Base-by-base conservation (phyloP, 257 asterid genomes). In the Jaltomata sinuosa region DNA sequence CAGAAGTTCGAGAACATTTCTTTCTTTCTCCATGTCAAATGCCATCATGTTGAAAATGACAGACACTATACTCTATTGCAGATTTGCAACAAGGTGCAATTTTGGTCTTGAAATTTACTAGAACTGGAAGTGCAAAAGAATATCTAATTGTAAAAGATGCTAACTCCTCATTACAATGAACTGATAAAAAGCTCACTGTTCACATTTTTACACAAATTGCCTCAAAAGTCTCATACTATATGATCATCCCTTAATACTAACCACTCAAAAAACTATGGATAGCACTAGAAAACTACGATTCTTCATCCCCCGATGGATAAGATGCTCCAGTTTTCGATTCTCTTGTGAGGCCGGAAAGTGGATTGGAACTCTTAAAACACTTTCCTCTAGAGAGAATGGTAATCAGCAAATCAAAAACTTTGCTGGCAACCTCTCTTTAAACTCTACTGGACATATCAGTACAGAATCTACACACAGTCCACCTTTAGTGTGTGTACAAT, bases 391-490 rank as follows among this genome's bases (percentile, higher is more conserved):
- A 12, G 27, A 27, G 21, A 67, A 4, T 4, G 52, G 79, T 21
- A 69, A 45, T 76, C 42, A 76, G 81, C 81, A 76, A 81, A 81
- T 81, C 76, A 55, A 81, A 81, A 81, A 81, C 52, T 29, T 15
- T 81, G 92, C 92, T 88, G 91, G 91, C 31, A 94, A 89, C 93
- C 95, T 89, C 91, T 90, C 96, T 80, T 74, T 80, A 40, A 87
- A 82, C 67, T 88, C 97, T 3, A 90, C 77, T 45, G 98, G 99
- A 87, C 82, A 91, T 85, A 95, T 88, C n/a, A 86, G 27, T 25
- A 93, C 98, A 38, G 99, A 92, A 90, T 94, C 99, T 71, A 94
- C 96, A 87, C 97, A 95, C 21, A 95, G 92, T 1, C 99, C 99
- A 62, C 99, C 99, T 87, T 94, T 94, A 0, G 97, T 91, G 85